Base-by-base conservation (phyloP, 176 grass and related monocot species). In the Lolium multiflorum region DNA sequence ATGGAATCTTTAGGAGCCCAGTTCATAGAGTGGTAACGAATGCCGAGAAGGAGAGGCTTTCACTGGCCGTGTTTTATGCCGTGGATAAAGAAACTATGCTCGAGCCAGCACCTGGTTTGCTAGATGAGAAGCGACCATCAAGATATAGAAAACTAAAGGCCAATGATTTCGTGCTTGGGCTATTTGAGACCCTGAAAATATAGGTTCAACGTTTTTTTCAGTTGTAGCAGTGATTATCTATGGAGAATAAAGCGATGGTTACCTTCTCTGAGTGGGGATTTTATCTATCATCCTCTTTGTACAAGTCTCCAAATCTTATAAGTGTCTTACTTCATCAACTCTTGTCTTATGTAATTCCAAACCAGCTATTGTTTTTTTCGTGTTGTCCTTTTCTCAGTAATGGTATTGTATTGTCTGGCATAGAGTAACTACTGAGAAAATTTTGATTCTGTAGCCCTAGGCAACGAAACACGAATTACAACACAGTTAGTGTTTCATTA, bases 1-100 rank as follows among this genome's bases (percentile, higher is more conserved):
- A 96, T 3, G 87, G 62, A 28, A 78, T 18, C 8, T 83, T 88
- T 79, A 78, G 28, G 52, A 77, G 68, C 12, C 84, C 89, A 0
- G 50, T 90, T 66, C 94, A 96, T 26, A 83, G 91, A 22, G 94
- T 76, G 0, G 54, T 84, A 52, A 87, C 87, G 0, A 96, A 91
- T 20, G 20, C 68, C 0, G 25, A 78, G 39, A 82, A 62, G 9
- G 86, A 91, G 41, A 79, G 91, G 69, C 28, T 86, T 1, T 96
- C 94, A 1, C 4, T 91, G 18, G 89, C 76, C 9, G 77, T 91
- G 77, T 93, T 96, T 44, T 91, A 89, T 35, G 5, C 8, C 7
- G 11, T 66, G 25, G 81, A 81, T 6, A 39, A n/a, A 5, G 91
- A 93, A 13, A 69, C 81, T 3, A 58, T 81, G 26, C 11, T 93